Evolutionary conservation across 1,284 basidiomycete genomes (phyloP), one percentile per base, ranked within the genome.

Genomic region (Rhodotorula sp.): DNA sequence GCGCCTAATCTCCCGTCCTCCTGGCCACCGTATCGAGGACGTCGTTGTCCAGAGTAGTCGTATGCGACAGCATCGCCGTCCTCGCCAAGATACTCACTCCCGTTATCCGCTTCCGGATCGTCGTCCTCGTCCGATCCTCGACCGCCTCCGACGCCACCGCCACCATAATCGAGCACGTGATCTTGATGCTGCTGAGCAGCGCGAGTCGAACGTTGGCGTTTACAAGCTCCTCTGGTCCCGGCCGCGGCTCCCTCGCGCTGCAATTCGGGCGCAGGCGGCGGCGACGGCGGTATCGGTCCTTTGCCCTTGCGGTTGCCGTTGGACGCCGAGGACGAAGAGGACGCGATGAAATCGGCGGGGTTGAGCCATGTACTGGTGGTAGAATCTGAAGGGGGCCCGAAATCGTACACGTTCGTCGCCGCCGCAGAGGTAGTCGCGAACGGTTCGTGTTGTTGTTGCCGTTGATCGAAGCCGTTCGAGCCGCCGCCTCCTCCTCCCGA

Each of bases 291-390:
- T 12, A n/a, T 17, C 8, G 22, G 51, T n/a, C 54, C 45, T 30
- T 48, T 48, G 22, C 62, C 62, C 54, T 62, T 62, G 51, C 51
- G 14, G 24, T 53, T 53, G 51, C 51, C 26, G n/a, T 8, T 10
- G 26, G 57, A 37, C 7, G 57, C 24, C 14, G 55, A 14, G 24
- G 58, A 29, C 8, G 44, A 18, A 8, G 58, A 46, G 18, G 44
- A 8, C 17, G 26, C 7, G 44, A 29, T 6, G 44, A n/a, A 17
- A 54, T 22, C 51, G 48, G 48, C 48, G 14, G 37, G 10, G 37
- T 42, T 42, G 37, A 42, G 37, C 37, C 37, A 42, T 42, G 37
- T 12, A 42, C 37, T 42, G 37, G 37, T 42, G 10, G 37, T 42
- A 42, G 37, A 42, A 42, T 42, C 37, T 42, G 37, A 12, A 42